These are phyloP conservation scores for Aureobasidium musti DNA, from an alignment of 2,329 filamentous ascomycete genomes.

Conservation along the genomic window DNA sequence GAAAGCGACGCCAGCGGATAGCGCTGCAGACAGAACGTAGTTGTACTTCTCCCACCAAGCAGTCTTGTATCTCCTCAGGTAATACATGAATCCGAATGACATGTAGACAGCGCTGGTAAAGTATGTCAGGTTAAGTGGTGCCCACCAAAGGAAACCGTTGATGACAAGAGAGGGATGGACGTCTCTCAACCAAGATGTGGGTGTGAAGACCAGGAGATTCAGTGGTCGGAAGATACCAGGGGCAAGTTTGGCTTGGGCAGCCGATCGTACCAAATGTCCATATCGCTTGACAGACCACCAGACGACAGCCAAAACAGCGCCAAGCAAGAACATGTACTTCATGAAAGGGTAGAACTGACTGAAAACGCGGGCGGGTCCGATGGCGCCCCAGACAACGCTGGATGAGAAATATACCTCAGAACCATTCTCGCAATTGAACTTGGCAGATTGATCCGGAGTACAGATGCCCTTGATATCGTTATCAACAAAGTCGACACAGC, in stretches of 20 bases:
- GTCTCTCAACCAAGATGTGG: slow-evolving; percentile 6
- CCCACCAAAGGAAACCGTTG: slow-evolving; percentile 29
- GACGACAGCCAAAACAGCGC: slow-evolving; percentile 46
- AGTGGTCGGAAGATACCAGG: slow-evolving; percentile 86
- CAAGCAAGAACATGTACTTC: slow-evolving; percentile 57
- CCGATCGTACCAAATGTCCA: slow-evolving; percentile 75
- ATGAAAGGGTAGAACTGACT: slow-evolving; percentile 52
- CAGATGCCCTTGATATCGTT: slow-evolving; percentile 73
- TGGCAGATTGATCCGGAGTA: slow-evolving; percentile 76
- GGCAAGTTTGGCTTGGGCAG: slow-evolving; percentile 66
- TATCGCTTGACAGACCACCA: slow-evolving; percentile 49
- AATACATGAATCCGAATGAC: slow-evolving; percentile 67
- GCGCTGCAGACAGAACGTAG: slow-evolving; percentile 48
- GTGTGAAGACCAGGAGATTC: slow-evolving; percentile 77
- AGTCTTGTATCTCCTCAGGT: slow-evolving; percentile 65
- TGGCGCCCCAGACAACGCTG: slow-evolving; percentile 72
- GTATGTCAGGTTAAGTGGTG: slow-evolving; percentile 31
- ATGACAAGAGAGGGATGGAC: slow-evolving; percentile 30
- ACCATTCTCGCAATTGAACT: slow-evolving; percentile 87
- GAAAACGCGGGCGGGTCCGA: slow-evolving; percentile 54
- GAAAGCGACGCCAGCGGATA: slow-evolving; percentile 48
- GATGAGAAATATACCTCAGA: slow-evolving; percentile 91
- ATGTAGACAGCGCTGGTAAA: slow-evolving; percentile 30
- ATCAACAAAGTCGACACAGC: slow-evolving; percentile 89
- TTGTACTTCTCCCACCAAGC: slow-evolving; percentile 90